phyloP scores from a whole-genome alignment of 176 grass and related monocot genomes.

The Oropetium thomaeum region DNA sequence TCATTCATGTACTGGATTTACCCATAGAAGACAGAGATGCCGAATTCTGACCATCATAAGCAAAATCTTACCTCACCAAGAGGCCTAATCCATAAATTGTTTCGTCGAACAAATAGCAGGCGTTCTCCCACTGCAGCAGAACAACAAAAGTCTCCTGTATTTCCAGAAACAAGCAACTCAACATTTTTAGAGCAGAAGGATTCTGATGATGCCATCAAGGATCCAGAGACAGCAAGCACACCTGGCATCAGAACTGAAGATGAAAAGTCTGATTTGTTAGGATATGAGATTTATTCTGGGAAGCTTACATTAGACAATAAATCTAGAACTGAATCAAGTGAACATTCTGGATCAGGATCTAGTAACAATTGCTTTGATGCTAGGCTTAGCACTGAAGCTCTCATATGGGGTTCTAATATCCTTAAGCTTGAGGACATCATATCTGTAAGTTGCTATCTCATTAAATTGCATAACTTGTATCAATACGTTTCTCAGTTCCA shows the following conservation, averaged over 20 bases:
- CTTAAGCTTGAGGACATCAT: conserved; percentile 84
- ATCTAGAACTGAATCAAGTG: conserved; percentile 47
- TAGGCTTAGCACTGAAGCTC: conserved; percentile 89
- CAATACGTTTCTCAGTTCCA: conserved; percentile 16
- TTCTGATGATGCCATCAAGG: conserved; percentile 36
- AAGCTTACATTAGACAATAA: conserved; percentile 87
- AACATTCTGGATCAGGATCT: conserved; percentile 54
- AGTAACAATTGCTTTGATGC: conserved; percentile 59
- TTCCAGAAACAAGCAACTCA: conserved; percentile 72
- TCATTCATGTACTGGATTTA: conserved; percentile 35
- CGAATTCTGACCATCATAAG: conserved; percentile 69
- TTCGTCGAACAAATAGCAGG: conserved; percentile 66
- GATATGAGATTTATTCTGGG: conserved; percentile 76
- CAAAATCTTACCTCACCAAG: conserved; percentile 67
- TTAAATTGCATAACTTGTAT: conserved; percentile 26
- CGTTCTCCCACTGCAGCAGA: conserved; percentile 56
- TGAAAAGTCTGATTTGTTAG: conserved; percentile 96
- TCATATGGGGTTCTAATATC: conserved; percentile 77
- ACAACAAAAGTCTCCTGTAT: conserved; percentile 72
- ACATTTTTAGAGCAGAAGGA: conserved; percentile 59
- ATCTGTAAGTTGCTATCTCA: conserved; percentile 76
- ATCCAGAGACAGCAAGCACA: conserved; percentile 52
- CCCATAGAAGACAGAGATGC: conserved; percentile 60
- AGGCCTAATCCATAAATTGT: conserved; percentile 67
- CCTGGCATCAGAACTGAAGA: conserved; percentile 70